Evolutionary conservation across 306 rosid genomes (phyloP), one percentile per base, ranked within the genome.

Genomic region (Ceratonia siliqua): DNA sequence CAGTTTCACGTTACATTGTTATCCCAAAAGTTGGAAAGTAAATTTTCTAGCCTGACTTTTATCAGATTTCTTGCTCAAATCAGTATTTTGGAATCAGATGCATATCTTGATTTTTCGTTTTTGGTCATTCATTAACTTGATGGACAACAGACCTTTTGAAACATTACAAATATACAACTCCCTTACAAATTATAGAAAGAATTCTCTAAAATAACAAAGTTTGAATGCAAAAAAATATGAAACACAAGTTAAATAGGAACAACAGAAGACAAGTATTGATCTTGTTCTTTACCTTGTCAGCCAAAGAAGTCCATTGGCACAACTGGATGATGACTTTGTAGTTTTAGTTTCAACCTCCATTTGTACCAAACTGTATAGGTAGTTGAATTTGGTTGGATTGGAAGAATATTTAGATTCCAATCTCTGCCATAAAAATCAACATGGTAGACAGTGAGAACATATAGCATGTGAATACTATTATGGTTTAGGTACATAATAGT

Each of bases 291-390:
- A 92, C 99, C 99, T 95, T 59, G 99, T 95, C 85, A 95, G 82
- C 99, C 99, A 95, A 74, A 95, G 98, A 84, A 95, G 98, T 55
- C 99, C 99, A 79, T 95, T 95, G 76, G 99, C 75, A 84, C 98
- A 90, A 79, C 99, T 95, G 76, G 99, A 95, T 70, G 98, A 87
- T 68, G 85, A 85, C 81, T 92, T 95, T 15, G 96, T 82, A 15
- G 97, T 87, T 76, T 87, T 87, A 78, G 86, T 78, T 79, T 86
- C 98, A 83, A 95, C 78, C 87, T 95, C 99, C 33, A 30, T 63
- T 55, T 81, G 90, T 24, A 95, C 99, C 93, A 95, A 67, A 84
- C 84, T 85, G 79, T 89, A 95, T 83, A 95, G 72, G 77, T 73
- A 76, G 62, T 86, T 81, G 89, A 92, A 92, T 58, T 73, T 72